phyloP scores from a whole-genome alignment of 1,139 yeast genomes.

The Hansenula sp. region DNA sequence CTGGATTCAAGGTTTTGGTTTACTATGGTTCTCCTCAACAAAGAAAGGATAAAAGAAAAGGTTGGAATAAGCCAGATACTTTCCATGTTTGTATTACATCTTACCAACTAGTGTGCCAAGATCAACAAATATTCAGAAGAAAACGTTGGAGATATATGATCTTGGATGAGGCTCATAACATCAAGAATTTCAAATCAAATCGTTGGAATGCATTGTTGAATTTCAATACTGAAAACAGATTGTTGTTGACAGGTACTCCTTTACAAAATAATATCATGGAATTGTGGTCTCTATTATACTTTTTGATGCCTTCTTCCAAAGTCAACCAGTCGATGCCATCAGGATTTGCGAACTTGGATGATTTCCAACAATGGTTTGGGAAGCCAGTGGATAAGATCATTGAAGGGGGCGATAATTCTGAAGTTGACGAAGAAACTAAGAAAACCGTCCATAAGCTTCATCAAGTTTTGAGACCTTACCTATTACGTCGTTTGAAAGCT shows the following conservation, averaged over 20 bases:
- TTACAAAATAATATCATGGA: constrained; percentile 89
- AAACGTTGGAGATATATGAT: constrained; percentile 96
- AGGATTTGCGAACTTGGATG: constrained; percentile 93
- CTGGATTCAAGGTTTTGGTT: constrained; percentile 93
- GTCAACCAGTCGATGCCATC: constrained; percentile 74
- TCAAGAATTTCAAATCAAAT: constrained; percentile 92
- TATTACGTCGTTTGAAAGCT: constrained; percentile 85
- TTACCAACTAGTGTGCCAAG: constrained; percentile 94
- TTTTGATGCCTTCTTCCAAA: constrained; percentile 89
- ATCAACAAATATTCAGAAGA: constrained; percentile 88
- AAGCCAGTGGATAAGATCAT: constrained; percentile 90
- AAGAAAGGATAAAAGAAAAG: constrained; percentile 90
- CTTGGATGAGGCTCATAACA: constrained; percentile 96
- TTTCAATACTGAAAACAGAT: constrained; percentile 85
- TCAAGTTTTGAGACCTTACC: constrained; percentile 89
- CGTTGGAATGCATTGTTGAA: constrained; percentile 96
- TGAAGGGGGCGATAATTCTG: constrained; percentile 60
- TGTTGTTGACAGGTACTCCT: constrained; percentile 93
- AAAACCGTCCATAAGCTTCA: constrained; percentile 86
- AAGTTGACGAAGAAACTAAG: constrained; percentile 63
- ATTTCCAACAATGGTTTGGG: constrained; percentile 98
- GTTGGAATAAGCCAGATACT: constrained; percentile 96
- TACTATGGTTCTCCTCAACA: constrained; percentile 98
- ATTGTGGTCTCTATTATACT: constrained; percentile 89
- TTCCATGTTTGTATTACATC: constrained; percentile 98